Evolutionary conservation across 176 grass and related monocot species (phyloP), one percentile per base, ranked within the genome.

Genomic region (Pontederia crassipes): DNA sequence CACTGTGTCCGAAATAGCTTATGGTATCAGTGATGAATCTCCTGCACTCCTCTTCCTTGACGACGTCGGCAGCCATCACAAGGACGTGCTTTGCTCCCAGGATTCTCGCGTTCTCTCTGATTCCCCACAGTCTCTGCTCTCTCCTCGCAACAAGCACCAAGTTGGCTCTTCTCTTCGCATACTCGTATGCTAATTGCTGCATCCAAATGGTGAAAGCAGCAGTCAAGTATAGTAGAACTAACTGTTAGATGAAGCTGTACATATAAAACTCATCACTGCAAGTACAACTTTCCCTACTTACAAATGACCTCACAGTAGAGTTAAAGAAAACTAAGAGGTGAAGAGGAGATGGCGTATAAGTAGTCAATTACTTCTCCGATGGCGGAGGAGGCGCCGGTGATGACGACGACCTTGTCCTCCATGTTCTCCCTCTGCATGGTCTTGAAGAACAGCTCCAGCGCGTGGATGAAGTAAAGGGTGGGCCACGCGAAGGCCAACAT

Each of bases 151-250:
- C 91, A 57, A 96, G 60, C 51, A 90, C 91, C 61, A 96, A 70
- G 57, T 65, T 85, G 11, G 86, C 83, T 65, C 77, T 84, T 65
- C 83, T 80, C 62, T 75, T 64, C 15, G 91, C 91, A 66, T 96
- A 90, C 72, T 90, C 91, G 49, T 96, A 96, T 10, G 86, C 91
- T 46, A 96, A 79, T 80, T 96, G 91, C 91, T 84, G 65, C 75
- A 66, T 18, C 16, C 8, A 12, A 0, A 46, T 62, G 12, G 45
- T 48, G 50, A 29, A 57, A 56, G 60, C 18, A 67, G 6, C 6
- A 40, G 4, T 40, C 6, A 40, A 40, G 32, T 40, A 40, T 40
- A 35, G 4, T 40, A 40, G 32, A 40, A 40, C 4, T 1, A 40
- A 40, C 20, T 24, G 20, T 24, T 24, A 24, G 20, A 24, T 24